phyloP scores from a whole-genome alignment of 1,284 basidiomycete species.

The Macrocystidia cucumis region DNA sequence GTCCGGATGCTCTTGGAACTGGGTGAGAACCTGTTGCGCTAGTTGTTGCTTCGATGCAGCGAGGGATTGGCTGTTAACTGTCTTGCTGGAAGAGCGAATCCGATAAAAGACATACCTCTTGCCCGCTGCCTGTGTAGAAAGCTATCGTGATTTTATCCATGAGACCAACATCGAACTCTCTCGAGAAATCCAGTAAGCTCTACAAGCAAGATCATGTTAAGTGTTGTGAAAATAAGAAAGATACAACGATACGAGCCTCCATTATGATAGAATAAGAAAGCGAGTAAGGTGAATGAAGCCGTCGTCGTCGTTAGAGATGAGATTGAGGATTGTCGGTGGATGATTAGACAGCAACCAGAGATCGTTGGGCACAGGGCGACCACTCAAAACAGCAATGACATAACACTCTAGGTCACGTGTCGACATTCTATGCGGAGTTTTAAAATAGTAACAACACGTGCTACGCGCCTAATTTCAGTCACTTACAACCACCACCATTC shows the following conservation, averaged over 20 bases:
- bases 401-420: constrained; percentile 12
- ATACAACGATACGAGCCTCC: constrained; percentile 26
- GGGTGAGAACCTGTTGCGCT: constrained; percentile 86
- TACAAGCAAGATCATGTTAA: constrained; percentile 26
- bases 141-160: constrained; percentile 84
- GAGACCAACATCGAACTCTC: constrained; percentile 78
- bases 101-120: constrained; percentile 48
- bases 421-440: constrained; percentile 7
- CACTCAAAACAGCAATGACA: not conserved
- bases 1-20: constrained; percentile 97
- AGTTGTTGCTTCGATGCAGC: constrained; percentile 68
- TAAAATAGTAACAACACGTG: too few species aligned
- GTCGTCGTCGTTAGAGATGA: constrained; percentile 8
- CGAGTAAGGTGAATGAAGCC: constrained; percentile 10
- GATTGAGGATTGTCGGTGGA: constrained; percentile 7
- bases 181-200: constrained; percentile 83
- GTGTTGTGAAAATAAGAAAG: constrained; percentile 11
- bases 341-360: not conserved
- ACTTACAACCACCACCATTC: constrained; percentile 1
- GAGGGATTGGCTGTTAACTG: constrained; percentile 9
- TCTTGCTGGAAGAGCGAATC: constrained; percentile 9
- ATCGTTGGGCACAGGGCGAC: constrained; percentile 30
- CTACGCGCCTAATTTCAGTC: not conserved
- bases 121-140: constrained; percentile 74
- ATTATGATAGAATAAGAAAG: constrained; percentile 21